Evolutionary conservation across 345 rosid genomes (phyloP).

Genomic region (Stellera chamaejasme): DNA sequence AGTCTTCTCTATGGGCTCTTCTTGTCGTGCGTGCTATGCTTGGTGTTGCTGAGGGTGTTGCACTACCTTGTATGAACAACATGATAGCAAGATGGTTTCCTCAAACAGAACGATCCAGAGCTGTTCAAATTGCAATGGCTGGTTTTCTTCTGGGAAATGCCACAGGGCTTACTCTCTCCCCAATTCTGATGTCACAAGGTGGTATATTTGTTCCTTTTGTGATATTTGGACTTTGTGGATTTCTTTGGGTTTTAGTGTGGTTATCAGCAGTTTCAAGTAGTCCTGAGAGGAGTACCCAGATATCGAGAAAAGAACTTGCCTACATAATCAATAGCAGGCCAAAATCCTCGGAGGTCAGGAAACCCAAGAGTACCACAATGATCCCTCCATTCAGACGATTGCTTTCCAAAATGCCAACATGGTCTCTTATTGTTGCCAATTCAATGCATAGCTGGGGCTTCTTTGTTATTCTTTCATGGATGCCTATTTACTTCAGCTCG

Average conservation of each 20-base stretch:
- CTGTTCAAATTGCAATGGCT: slow-evolving; percentile 93
- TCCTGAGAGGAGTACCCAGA: slow-evolving; percentile 72
- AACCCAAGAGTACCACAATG: slow-evolving; percentile 29
- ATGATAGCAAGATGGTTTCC: slow-evolving; percentile 99
- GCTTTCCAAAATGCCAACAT: slow-evolving; percentile 85
- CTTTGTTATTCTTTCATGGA: slow-evolving; percentile 97
- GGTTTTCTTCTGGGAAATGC: slow-evolving; percentile 94
- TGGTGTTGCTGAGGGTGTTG: slow-evolving; percentile 96
- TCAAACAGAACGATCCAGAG: slow-evolving; percentile 81
- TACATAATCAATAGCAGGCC: slow-evolving; percentile 46
- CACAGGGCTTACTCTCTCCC: slow-evolving; percentile 74
- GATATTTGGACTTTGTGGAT: slow-evolving; percentile 84
- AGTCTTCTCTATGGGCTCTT: slow-evolving; percentile 58
- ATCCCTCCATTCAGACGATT: slow-evolving; percentile 81
- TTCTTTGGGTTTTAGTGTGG: slow-evolving; percentile 95
- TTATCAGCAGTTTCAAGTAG: slow-evolving; percentile 69
- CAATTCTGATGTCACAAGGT: slow-evolving; percentile 84
- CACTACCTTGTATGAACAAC: slow-evolving; percentile 98
- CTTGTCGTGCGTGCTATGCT: slow-evolving; percentile 69
- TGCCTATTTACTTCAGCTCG: slow-evolving; percentile 90
- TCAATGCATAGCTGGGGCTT: slow-evolving; percentile 99
- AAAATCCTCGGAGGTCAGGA: slow-evolving; percentile 29
- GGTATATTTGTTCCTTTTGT: slow-evolving; percentile 93
- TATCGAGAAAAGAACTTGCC: slow-evolving; percentile 69
- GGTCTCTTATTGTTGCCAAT: slow-evolving; percentile 93